phyloP scores from a whole-genome alignment of 2,329 filamentous ascomycete species.

The Rhinocladiella similis region DNA sequence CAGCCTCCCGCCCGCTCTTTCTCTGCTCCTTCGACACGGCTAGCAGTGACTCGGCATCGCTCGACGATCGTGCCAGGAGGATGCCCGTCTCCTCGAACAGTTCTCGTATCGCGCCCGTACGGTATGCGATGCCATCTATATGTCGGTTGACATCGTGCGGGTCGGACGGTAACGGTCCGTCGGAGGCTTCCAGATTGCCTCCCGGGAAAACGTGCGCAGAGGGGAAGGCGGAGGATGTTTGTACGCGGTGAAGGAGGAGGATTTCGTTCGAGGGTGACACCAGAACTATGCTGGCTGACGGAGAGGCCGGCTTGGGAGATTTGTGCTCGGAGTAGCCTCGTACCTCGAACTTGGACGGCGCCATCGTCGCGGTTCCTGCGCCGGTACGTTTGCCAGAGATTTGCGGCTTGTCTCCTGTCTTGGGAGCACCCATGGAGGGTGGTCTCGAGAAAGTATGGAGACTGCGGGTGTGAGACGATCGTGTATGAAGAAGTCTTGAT shows the following conservation, averaged over 20 bases:
- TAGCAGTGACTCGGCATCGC: constrained; percentile 46
- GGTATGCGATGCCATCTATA: constrained; percentile 69
- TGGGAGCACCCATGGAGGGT: background rate
- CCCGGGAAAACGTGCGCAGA: constrained; percentile 96
- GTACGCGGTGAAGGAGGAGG: constrained; percentile 81
- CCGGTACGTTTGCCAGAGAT: background rate
- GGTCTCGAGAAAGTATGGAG: background rate
- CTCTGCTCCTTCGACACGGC: constrained; percentile 63
- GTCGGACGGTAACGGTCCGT: constrained; percentile 59
- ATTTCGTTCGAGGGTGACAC: constrained; percentile 85
- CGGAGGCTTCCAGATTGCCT: constrained; percentile 75
- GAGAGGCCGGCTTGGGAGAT: constrained; percentile 23
- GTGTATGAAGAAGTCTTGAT: too few species aligned
- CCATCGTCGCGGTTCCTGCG: constrained; percentile 3
- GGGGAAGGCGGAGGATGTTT: constrained; percentile 79
- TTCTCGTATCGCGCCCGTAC: constrained; percentile 83
- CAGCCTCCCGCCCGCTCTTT: constrained; percentile 64
- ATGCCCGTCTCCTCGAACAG: constrained; percentile 96
- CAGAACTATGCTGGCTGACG: constrained; percentile 67
- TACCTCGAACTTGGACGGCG: constrained; percentile 49
- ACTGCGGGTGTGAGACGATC: too few species aligned
- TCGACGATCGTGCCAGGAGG: constrained; percentile 61
- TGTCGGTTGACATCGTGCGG: constrained; percentile 58
- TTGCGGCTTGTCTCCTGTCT: background rate
- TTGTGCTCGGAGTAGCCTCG: constrained; percentile 52